A percentile compares a stretch with the other conserved stretches of the same genome.
Conservation (phyloP, 495 filamentous ascomycete genomes). For the Hyaloscypha bicolor region DNA sequence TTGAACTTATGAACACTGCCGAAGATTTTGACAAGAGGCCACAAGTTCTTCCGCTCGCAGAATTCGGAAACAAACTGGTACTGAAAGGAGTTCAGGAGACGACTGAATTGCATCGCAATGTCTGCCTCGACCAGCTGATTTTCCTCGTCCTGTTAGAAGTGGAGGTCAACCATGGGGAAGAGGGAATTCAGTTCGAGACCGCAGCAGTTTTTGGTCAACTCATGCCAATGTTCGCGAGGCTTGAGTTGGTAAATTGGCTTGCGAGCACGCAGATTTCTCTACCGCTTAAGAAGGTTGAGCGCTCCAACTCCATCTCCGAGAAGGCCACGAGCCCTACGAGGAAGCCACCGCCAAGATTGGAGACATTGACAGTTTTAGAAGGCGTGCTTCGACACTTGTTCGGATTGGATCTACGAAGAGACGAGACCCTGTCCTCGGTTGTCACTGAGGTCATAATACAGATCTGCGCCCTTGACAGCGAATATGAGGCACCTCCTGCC, state of each 20-base stretch:
- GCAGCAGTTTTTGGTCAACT: constrained; percentile 67
- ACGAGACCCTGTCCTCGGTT: constrained; percentile 52
- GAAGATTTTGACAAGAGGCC: constrained; percentile 42
- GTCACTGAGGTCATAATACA: constrained; percentile 54
- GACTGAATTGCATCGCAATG: constrained; percentile 63
- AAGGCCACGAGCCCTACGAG: constrained; percentile 28
- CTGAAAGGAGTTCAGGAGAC: constrained; percentile 79
- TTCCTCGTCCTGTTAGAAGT: constrained; percentile 80
- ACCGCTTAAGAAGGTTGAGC: constrained; percentile 41
- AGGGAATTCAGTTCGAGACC: constrained; percentile 66
- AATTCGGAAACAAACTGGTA: constrained; percentile 71
- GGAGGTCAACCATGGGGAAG: constrained; percentile 69
- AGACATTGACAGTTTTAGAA: constrained; percentile 52
- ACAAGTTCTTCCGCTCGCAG: constrained; percentile 53
- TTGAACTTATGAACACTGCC: constrained; percentile 40
- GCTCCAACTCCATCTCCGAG: constrained; percentile 32
- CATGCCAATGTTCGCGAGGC: constrained; percentile 66
- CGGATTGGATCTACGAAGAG: constrained; percentile 40
- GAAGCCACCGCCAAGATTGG: constrained; percentile 41
- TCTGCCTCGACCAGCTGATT: constrained; percentile 81
- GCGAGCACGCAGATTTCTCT: constrained; percentile 55
- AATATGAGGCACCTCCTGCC: constrained; percentile 49
- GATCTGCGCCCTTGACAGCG: constrained; percentile 44
- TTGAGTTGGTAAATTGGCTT: constrained; percentile 83
- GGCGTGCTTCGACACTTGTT: constrained; percentile 52